Evolutionary conservation across 345 rosid genomes (phyloP).

Genomic region (Populus nigra): DNA sequence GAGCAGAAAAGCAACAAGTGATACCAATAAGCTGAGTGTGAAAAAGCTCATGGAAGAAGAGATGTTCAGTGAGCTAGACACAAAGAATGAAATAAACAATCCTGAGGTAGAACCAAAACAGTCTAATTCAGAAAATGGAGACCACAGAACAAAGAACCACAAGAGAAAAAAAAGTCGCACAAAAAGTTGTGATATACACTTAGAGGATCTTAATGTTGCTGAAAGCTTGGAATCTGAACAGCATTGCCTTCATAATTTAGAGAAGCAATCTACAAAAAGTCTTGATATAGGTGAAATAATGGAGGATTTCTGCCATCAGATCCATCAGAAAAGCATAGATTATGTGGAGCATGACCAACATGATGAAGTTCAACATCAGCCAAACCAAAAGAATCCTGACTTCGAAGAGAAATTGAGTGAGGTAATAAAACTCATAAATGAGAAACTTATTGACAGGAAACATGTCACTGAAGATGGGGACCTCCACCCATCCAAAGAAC

Average conservation of each 20-base stretch:
- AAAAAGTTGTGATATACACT: conserved; percentile 52
- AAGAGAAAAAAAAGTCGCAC: conserved; percentile 49
- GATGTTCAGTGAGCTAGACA: conserved; percentile 49
- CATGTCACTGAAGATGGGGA: conserved; percentile 47
- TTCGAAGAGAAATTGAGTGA: conserved; percentile 68
- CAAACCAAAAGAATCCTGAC: conserved; percentile 37
- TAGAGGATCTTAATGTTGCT: conserved; percentile 35
- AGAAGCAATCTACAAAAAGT: conserved; percentile 33
- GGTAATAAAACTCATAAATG: conserved; percentile 63
- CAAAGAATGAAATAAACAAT: conserved; percentile 38
- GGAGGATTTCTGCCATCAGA: conserved; percentile 64
- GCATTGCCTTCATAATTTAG: conserved; percentile 25
- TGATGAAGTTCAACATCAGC: conserved; percentile 28
- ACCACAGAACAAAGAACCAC: conserved; percentile 41
- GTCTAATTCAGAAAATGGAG: conserved; percentile 46
- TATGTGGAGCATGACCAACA: conserved; percentile 34
- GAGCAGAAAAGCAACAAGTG: conserved; percentile 18
- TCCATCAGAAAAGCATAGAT: conserved; percentile 51
- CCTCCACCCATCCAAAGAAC: conserved; percentile 55
- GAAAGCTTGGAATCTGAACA: conserved; percentile 34
- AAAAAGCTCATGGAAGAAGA: conserved; percentile 94
- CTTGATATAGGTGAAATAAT: conserved; percentile 57
- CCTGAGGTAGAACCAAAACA: conserved; percentile 41
- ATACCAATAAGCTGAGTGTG: conserved; percentile 54
- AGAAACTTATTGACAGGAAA: conserved; percentile 56